Conservation (phyloP, 1,139 yeast species). For the Lodderomyces pseudojiufengensis region DNA sequence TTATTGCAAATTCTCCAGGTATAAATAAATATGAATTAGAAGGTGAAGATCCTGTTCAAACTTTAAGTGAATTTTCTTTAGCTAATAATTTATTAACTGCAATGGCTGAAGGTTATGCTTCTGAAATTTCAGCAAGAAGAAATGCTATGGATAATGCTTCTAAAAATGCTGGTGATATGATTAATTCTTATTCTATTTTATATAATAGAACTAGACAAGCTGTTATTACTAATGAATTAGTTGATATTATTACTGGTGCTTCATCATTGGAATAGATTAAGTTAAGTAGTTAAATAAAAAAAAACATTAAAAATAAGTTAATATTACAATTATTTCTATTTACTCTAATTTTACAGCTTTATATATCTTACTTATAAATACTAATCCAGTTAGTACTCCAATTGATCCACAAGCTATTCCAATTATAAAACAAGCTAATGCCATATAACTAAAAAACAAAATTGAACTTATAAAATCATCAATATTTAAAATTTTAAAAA, state of each 20-base stretch:
- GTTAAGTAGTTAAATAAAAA: not conserved
- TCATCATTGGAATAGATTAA: conserved; percentile 78
- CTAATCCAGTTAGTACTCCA: conserved; percentile 61
- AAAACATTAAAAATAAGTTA: not conserved
- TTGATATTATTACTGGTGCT: conserved; percentile 99
- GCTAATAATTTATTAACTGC: conserved; percentile 90
- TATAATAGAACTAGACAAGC: conserved; percentile 99
- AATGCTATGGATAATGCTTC: conserved; percentile 99
- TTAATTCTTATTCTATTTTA: conserved; percentile 88
- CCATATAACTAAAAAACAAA: conserved; percentile 69
- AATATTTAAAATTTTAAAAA: conserved; percentile 50
- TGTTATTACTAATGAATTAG: conserved; percentile 98
- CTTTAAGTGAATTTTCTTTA: conserved; percentile 79
- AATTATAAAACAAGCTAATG: conserved; percentile 57
- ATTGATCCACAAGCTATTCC: conserved; percentile 76
- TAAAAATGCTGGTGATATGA: conserved; percentile 99
- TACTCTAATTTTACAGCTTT: conserved; percentile 58
- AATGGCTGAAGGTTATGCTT: conserved; percentile 97
- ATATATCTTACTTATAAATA: conserved; percentile 57
- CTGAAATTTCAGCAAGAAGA: conserved; percentile 98
- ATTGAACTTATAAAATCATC: conserved; percentile 68
- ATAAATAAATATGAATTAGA: conserved; percentile 81
- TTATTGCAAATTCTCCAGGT: conserved; percentile 85
- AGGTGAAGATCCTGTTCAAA: conserved; percentile 59
- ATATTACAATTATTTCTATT: not conserved